These are phyloP conservation scores for Scleroderma citrinum DNA, from an alignment of 768 basidiomycete genomes.

Conservation along the genomic window DNA sequence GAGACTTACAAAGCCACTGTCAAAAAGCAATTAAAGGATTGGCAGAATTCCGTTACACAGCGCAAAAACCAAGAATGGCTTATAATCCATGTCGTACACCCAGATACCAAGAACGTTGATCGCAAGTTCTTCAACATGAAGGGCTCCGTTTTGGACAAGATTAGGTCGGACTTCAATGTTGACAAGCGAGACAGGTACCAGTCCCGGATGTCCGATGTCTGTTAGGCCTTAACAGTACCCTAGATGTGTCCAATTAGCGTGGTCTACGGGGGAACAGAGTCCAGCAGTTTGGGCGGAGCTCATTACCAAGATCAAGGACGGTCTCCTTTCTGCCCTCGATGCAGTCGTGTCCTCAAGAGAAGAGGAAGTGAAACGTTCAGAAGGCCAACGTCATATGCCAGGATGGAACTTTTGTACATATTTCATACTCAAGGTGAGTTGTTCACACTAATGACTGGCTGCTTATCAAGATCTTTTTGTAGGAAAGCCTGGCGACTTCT, in stretches of 20 bases:
- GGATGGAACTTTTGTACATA: slow-evolving; percentile 99
- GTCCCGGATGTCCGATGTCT: slow-evolving; percentile 2
- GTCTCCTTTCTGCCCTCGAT: slow-evolving; percentile 81
- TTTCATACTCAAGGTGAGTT: slow-evolving; percentile 86
- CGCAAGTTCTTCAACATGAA: slow-evolving; percentile 80
- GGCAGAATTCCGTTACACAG: slow-evolving; percentile 62
- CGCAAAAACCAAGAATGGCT: slow-evolving; percentile 92
- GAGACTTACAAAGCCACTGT: slow-evolving; percentile 73
- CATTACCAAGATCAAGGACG: slow-evolving; percentile 85
- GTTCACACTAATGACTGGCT: not conserved
- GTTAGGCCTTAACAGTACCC: slow-evolving; percentile 10
- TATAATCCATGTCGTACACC: slow-evolving; percentile 78
- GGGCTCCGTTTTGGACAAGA: slow-evolving; percentile 80
- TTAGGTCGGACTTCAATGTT: slow-evolving; percentile 86
- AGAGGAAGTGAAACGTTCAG: slow-evolving; percentile 87
- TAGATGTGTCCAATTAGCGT: slow-evolving; percentile 80
- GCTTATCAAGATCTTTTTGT: slow-evolving; percentile 5
- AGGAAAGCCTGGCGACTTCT: slow-evolving; percentile 93
- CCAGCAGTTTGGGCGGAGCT: slow-evolving; percentile 86
- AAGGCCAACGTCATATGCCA: slow-evolving; percentile 84
- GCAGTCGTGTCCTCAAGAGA: slow-evolving; percentile 69
- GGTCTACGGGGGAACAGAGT: slow-evolving; percentile 65
- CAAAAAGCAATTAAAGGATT: slow-evolving; percentile 88
- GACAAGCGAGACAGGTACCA: slow-evolving; percentile 76
- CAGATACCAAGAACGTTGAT: slow-evolving; percentile 53